Percentiles rank a stretch among this genome's conserved stretches.
Conservation (phyloP, 2,329 filamentous ascomycete genomes). For the Nemania abortiva region DNA sequence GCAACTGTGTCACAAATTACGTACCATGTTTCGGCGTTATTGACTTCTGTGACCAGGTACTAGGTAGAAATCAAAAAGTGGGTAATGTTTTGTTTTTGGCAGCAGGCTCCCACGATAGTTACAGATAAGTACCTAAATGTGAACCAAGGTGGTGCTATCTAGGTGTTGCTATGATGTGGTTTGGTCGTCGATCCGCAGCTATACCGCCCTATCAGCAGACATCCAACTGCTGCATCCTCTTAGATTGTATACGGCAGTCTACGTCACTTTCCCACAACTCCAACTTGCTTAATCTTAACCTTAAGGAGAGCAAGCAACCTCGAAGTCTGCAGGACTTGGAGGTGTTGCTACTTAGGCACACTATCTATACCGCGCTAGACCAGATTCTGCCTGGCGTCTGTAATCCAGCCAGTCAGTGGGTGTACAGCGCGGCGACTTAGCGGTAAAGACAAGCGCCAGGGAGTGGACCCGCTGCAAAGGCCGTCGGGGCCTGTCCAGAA, state of each 20-base stretch:
- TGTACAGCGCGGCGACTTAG: conserved; percentile 6
- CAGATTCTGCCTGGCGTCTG: conserved; percentile 8
- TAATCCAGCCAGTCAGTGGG: conserved; percentile 5
- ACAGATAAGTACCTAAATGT: too few relatives aligned
- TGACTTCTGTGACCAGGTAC: neutral
- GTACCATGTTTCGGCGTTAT: too few relatives aligned
- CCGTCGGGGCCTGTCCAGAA: conserved; percentile 8
- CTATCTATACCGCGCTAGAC: conserved; percentile 13
- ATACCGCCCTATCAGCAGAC: conserved; percentile 4
- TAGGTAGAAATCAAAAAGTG: too few relatives aligned
- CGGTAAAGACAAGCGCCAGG: conserved; percentile 18
- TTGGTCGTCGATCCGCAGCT: neutral
- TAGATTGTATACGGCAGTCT: conserved; percentile 5
- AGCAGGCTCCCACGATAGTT: conserved; percentile 12
- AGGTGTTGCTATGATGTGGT: neutral
- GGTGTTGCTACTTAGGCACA: neutral
- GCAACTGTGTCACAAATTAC: too few relatives aligned
- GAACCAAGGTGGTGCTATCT: conserved; percentile 5
- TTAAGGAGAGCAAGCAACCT: neutral
- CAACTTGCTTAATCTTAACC: neutral
- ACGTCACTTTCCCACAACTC: conserved; percentile 18
- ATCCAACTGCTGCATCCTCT: conserved; percentile 6
- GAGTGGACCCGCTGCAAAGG: conserved; percentile 15
- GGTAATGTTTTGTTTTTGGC: conserved; percentile 13
- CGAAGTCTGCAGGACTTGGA: neutral